Percentiles rank a stretch among this genome's conserved stretches.
phyloP scores from a whole-genome alignment of 257 asterid genomes.

The Lycium barbarum region DNA sequence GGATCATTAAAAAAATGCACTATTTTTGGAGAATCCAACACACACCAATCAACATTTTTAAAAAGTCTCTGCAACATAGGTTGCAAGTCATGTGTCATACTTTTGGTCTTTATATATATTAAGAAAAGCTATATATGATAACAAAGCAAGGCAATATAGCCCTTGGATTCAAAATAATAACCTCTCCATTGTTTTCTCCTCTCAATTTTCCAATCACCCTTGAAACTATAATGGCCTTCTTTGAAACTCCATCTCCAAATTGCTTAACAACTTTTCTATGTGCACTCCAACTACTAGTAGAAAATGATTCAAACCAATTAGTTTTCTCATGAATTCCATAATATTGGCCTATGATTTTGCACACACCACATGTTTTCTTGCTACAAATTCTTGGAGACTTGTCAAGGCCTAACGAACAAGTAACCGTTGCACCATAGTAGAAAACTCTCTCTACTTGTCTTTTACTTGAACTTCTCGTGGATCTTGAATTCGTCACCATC shows the following conservation, averaged over 20 bases:
- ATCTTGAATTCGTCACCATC: not conserved
- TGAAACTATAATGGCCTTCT: conserved; percentile 26
- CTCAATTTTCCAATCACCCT: conserved; percentile 23
- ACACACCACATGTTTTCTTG: conserved; percentile 27
- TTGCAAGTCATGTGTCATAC: not conserved
- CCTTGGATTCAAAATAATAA: conserved; percentile 25
- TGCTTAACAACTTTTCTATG: conserved; percentile 28
- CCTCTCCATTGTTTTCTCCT: not conserved
- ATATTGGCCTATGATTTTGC: conserved; percentile 1
- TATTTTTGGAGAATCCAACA: not conserved
- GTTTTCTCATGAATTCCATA: not conserved
- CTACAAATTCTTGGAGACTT: conserved; percentile 3
- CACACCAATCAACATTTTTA: too few relatives aligned
- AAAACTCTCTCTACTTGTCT: not conserved
- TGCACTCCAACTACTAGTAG: conserved; percentile 32
- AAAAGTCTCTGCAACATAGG: too few relatives aligned
- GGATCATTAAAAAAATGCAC: not conserved
- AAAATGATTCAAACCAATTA: not conserved
- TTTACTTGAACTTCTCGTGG: not conserved
- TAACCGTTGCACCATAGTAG: conserved; percentile 5
- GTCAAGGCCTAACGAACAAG: conserved; percentile 25
- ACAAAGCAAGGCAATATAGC: conserved; percentile 37
- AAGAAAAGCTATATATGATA: conserved; percentile 24
- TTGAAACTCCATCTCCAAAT: conserved; percentile 2
- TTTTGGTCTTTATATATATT: not conserved